Evolutionary conservation across 2,329 filamentous ascomycete genomes (phyloP).

Genomic region (Septoria petroselini): DNA sequence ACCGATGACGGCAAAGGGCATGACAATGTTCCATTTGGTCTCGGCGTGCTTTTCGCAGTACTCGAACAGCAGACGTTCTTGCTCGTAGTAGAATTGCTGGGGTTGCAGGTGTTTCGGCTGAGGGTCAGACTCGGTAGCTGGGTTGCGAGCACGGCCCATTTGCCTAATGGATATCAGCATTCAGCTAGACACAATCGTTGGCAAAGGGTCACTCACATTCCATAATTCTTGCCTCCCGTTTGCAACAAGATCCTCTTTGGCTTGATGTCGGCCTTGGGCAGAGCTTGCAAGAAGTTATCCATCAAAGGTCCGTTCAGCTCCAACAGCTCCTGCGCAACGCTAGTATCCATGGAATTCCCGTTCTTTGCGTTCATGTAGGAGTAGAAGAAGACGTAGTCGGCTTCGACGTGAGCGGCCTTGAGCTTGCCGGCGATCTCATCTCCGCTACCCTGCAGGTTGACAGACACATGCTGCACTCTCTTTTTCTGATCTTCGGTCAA

Average conservation of each 20-base stretch:
- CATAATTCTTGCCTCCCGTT: conserved; percentile 51
- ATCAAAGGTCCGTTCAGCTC: conserved; percentile 35
- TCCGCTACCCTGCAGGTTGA: conserved; percentile 34
- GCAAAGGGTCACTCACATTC: conserved; percentile 23
- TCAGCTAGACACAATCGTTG: background rate
- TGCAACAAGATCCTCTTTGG: conserved; percentile 50
- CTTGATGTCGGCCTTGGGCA: conserved; percentile 41
- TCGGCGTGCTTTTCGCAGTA: conserved; percentile 40
- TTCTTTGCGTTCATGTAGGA: conserved; percentile 45
- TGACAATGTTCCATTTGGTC: conserved; percentile 45
- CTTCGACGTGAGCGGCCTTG: conserved; percentile 33
- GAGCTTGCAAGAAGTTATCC: conserved; percentile 45
- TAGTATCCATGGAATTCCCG: conserved; percentile 36
- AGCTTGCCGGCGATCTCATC: conserved; percentile 36
- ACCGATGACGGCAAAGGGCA: conserved; percentile 48
- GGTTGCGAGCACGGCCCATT: background rate
- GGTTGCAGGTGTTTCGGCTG: conserved; percentile 43
- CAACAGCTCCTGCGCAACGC: conserved; percentile 45
- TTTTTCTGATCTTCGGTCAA: conserved; percentile 13
- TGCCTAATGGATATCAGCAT: background rate
- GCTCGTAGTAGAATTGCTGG: conserved; percentile 55
- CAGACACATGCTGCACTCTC: conserved; percentile 17
- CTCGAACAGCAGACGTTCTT: conserved; percentile 47
- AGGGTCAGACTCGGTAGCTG: conserved; percentile 47
- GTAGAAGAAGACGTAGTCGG: conserved; percentile 51